Percentiles rank a stretch among this genome's conserved stretches.
phyloP scores from a whole-genome alignment of 768 basidiomycete species.

The Psilocybe cubensis region DNA sequence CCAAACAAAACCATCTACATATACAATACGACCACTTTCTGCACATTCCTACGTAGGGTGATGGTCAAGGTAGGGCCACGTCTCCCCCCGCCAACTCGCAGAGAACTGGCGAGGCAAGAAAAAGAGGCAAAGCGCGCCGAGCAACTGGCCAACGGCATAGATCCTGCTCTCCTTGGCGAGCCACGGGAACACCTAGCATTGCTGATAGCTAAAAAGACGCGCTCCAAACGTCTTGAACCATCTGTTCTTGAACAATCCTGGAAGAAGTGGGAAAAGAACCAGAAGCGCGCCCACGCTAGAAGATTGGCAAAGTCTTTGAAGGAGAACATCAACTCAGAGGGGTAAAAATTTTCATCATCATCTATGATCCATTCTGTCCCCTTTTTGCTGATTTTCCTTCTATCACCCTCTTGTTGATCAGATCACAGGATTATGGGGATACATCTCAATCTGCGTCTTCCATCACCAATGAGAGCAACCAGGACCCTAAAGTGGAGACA shows the following conservation, averaged over 20 bases:
- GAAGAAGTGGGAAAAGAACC: conserved; percentile 21
- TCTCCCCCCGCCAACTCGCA: conserved; percentile 14
- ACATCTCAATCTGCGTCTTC: background rate
- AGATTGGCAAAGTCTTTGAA: conserved; percentile 18
- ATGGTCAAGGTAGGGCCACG: conserved; percentile 23
- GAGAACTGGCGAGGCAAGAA: conserved; percentile 14
- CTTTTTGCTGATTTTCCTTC: conserved; percentile 5
- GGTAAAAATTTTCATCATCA: background rate
- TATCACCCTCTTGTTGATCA: conserved; percentile 1
- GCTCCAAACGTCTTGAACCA: conserved; percentile 9
- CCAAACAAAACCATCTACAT: background rate
- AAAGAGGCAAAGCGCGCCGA: conserved; percentile 15
- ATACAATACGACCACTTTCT: background rate
- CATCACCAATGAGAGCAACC: background rate
- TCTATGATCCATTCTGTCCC: background rate
- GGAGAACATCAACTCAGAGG: conserved; percentile 7
- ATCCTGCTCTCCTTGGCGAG: conserved; percentile 7
- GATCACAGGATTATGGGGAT: conserved; percentile 12
- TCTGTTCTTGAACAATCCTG: conserved; percentile 13
- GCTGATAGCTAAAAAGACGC: conserved; percentile 5
- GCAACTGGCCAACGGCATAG: conserved; percentile 9
- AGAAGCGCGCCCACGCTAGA: conserved; percentile 16
- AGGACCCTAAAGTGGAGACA: background rate
- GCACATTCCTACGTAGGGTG: background rate
- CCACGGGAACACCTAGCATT: conserved; percentile 10